Conservation (phyloP, 495 filamentous ascomycete species). For the Trichoderma gamsii region DNA sequence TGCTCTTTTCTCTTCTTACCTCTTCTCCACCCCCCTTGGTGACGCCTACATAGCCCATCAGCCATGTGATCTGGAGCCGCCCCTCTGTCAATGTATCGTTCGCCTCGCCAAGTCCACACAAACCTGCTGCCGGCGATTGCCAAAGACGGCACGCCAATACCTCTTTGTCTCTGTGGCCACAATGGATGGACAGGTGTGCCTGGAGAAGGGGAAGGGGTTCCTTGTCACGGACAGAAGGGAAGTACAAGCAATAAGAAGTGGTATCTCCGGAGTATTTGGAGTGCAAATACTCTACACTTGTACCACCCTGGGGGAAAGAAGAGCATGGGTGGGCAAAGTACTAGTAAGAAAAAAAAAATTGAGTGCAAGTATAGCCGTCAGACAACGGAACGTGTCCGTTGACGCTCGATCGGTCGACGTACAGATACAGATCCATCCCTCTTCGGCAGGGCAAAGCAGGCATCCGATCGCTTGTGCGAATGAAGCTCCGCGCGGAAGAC, state of each 20-base stretch:
- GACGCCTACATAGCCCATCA: conserved; percentile 4
- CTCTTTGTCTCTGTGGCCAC: not conserved
- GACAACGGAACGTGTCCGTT: not conserved
- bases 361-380: not conserved
- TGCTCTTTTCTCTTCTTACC: not conserved
- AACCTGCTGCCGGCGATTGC: not conserved
- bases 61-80: conserved; percentile 13
- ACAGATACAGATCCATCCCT: conserved; percentile 12
- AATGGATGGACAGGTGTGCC: not conserved
- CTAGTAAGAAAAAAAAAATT: not conserved
- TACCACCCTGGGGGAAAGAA: not conserved
- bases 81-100: not conserved
- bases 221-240: not conserved
- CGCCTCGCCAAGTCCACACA: not conserved
- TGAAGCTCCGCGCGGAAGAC: conserved; percentile 1
- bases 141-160: not conserved
- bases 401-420: conserved; percentile 10
- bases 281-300: not conserved
- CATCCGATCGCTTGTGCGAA: conserved; percentile 10
- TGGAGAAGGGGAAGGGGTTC: not conserved
- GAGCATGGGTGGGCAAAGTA: not conserved
- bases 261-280: not conserved
- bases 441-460: conserved; percentile 4
- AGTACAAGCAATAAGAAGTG: not conserved
- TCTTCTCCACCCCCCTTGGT: conserved; percentile 2